Percentiles rank a stretch among this genome's conserved stretches.
phyloP scores from a whole-genome alignment of 2,329 filamentous ascomycete genomes.

The Sporothrix protearum region DNA sequence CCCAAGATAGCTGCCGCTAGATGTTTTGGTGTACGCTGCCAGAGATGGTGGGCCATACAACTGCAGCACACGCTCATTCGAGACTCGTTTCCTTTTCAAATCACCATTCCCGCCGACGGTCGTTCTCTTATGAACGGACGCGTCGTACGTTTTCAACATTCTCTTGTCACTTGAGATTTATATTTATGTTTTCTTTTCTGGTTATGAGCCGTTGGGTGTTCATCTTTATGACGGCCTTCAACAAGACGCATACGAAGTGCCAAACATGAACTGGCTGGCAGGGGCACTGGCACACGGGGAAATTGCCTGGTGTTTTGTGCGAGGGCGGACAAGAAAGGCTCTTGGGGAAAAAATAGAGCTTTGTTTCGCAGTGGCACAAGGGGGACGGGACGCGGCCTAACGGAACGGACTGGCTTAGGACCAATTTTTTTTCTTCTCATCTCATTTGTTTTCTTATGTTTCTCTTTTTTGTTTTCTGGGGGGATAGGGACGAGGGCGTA shows the following conservation, averaged over 20 bases:
- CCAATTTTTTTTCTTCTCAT: background rate
- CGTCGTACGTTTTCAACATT: background rate
- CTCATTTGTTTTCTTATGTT: conserved; percentile 12
- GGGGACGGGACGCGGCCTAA: background rate
- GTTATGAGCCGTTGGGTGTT: background rate
- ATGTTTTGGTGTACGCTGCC: background rate
- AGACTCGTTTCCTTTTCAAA: background rate
- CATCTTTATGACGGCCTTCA: conserved; percentile 1
- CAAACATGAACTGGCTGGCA: background rate
- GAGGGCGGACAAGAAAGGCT: background rate
- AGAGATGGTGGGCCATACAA: background rate
- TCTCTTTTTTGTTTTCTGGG: background rate
- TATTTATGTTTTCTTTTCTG: background rate
- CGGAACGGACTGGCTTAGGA: background rate
- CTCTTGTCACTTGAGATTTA: background rate
- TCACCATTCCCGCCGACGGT: background rate
- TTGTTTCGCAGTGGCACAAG: background rate
- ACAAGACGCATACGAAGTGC: background rate
- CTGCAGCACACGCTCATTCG: background rate
- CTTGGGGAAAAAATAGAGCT: background rate
- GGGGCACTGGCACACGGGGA: background rate
- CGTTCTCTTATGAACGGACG: background rate
- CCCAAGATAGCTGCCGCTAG: background rate
- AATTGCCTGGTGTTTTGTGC: background rate
- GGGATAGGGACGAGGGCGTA: background rate